Conservation (phyloP, 2,329 filamentous ascomycete species). For the Raffaelea albimanens region DNA sequence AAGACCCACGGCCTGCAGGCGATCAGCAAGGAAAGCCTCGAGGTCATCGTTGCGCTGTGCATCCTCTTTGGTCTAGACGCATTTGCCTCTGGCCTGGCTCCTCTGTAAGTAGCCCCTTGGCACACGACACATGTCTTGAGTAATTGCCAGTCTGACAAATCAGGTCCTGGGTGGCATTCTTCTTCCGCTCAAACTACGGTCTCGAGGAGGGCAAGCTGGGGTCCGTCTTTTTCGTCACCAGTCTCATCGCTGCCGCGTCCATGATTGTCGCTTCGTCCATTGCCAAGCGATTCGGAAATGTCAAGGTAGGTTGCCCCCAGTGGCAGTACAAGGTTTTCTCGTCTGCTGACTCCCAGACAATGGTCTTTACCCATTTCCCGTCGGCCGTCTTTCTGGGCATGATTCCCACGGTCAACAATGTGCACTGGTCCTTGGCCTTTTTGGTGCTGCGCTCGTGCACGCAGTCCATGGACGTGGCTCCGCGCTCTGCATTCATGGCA, state of each 20-base stretch:
- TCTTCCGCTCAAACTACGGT: slow-evolving; percentile 38
- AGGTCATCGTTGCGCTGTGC: slow-evolving; percentile 51
- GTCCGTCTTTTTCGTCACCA: slow-evolving; percentile 44
- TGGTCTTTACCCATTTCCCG: slow-evolving; percentile 67
- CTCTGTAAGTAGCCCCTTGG: slow-evolving; percentile 37
- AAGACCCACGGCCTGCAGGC: slow-evolving; percentile 41
- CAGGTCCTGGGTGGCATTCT: slow-evolving; percentile 45
- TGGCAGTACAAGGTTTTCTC: slow-evolving; percentile 13
- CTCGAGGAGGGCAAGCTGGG: slow-evolving; percentile 41
- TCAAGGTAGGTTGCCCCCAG: slow-evolving; percentile 34
- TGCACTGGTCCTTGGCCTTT: slow-evolving; percentile 32
- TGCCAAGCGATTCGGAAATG: slow-evolving; percentile 48
- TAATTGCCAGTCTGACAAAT: slow-evolving; percentile 21
- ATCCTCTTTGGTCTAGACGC: slow-evolving; percentile 60
- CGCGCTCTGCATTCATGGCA: slow-evolving; percentile 59
- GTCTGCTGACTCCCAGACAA: slow-evolving; percentile 48
- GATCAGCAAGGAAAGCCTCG: slow-evolving; percentile 45
- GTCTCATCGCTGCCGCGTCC: slow-evolving; percentile 39
- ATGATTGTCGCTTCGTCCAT: slow-evolving; percentile 45
- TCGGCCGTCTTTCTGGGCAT: slow-evolving; percentile 56
- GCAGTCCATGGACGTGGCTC: slow-evolving; percentile 62
- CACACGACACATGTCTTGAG: slow-evolving; percentile 38
- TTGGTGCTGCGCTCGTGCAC: slow-evolving; percentile 53
- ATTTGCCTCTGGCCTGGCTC: slow-evolving; percentile 61
- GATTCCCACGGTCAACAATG: slow-evolving; percentile 26